Conservation (phyloP, 225 moss, liverwort and hornwort genomes). For the Lunularia cruciata region DNA sequence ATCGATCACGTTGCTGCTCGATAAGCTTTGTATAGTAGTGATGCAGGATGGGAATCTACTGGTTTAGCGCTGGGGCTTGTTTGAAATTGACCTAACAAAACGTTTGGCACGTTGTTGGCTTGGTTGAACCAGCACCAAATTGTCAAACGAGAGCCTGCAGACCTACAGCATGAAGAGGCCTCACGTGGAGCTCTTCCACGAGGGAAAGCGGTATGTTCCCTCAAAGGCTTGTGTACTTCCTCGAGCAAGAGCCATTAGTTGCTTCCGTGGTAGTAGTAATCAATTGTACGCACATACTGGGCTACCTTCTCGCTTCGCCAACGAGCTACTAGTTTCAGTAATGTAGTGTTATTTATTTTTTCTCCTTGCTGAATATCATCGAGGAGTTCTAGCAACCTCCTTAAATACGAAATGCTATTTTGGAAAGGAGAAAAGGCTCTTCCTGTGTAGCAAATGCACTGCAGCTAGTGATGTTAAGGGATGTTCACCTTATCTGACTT, state of each 20-base stretch:
- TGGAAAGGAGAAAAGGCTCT: no score
- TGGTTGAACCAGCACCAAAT: constrained; percentile 40
- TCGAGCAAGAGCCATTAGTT: neutral
- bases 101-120: neutral
- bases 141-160: constrained; percentile 44
- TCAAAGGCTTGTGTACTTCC: neutral
- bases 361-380: neutral
- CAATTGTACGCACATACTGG: no score
- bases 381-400: no score
- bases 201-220: constrained; percentile 31
- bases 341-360: neutral
- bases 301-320: neutral
- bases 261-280: no score
- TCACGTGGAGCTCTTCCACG: constrained; percentile 57
- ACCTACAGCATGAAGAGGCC: constrained; percentile 48
- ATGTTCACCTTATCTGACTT: no score
- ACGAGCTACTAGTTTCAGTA: no score
- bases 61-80: neutral
- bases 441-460: no score
- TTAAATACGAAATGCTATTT: no score
- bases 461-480: no score
- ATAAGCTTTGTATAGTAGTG: no score
- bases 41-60: no score
- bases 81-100: neutral
- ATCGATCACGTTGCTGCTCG: neutral